Evolutionary conservation across 2,329 filamentous ascomycete genomes (phyloP), one percentile per base, ranked within the genome.

Genomic region (Trichophyton verrucosum): DNA sequence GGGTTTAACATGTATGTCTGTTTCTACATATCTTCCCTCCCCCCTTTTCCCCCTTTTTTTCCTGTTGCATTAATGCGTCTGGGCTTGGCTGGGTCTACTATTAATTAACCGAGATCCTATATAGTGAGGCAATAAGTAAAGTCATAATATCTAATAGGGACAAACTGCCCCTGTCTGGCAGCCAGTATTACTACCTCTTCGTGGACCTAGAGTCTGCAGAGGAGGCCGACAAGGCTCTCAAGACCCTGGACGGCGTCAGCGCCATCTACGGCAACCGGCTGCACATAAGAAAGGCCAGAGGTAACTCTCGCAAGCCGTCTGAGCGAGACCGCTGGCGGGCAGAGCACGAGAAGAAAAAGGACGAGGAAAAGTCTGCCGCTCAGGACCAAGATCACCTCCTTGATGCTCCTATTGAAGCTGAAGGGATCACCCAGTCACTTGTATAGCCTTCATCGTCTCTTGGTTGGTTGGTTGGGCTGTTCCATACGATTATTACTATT

Each of bases 141-240:
- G 68, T 79, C 51, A 86, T 81, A 76, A 85, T 78, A 55, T 82
- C 79, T 64, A 84, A 77, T 68, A 83, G 75, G 67, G 82, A 72
- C 67, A 85, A 78, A 61, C 75, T 74, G 27, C 70, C 74, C n/a
- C 75, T 76, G 46, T 74, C 77, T 0, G 82, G 81, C 33, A 79
- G 82, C 64, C 78, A 83, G 67, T 81, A 86, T 71, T 86, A 83
- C 70, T 55, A 55, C n/a, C 82, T 82, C 66, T 87, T 86, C 62
- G 81, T 87, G n/a, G 83, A 87, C 66, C 79, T 87, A 61, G 75
- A 74, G 56, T 81, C 77, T 4, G 68, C 73, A 0, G 78, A 83
- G 59, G 80, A 86, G 63, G 82, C 82, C 0, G 70, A 77, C 38
- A 71, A 71, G 8, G 84, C 82, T 22, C 75, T 82, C 61, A 67